Evolutionary conservation across 305 asterid genomes (phyloP).

Genomic region (Solanum chacoense): DNA sequence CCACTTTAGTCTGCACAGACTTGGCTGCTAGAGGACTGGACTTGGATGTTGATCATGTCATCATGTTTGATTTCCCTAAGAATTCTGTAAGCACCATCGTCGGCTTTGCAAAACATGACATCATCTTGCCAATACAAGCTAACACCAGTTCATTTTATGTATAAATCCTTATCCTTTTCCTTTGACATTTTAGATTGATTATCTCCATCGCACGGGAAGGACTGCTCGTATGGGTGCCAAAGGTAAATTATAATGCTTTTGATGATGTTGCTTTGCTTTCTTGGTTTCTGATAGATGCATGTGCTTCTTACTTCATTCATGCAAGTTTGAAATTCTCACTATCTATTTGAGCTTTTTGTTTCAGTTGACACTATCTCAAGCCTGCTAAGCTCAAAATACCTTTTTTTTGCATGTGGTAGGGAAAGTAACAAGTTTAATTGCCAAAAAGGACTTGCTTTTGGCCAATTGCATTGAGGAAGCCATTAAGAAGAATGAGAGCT

Average conservation of each 20-base stretch:
- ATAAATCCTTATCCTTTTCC: neutral
- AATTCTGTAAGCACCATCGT: slow-evolving; percentile 67
- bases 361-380: neutral
- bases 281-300: neutral
- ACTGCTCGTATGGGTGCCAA: slow-evolving; percentile 99
- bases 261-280: neutral
- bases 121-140: neutral
- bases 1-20: slow-evolving; percentile 96
- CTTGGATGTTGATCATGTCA: slow-evolving; percentile 96
- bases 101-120: neutral
- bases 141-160: slow-evolving; percentile 1
- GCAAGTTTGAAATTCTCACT: neutral
- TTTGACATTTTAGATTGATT: slow-evolving; percentile 57
- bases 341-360: neutral
- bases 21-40: slow-evolving; percentile 98
- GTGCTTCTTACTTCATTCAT: neutral
- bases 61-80: slow-evolving; percentile 94
- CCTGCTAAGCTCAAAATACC: neutral
- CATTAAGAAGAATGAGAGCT: slow-evolving; percentile 72
- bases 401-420: slow-evolving; percentile 31
- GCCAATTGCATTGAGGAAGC: slow-evolving; percentile 83
- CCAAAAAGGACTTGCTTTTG: slow-evolving; percentile 50
- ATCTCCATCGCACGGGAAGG: slow-evolving; percentile 99
- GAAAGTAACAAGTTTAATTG: slow-evolving; percentile 87
- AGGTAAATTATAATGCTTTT: slow-evolving; percentile 30